These are phyloP conservation scores for Xylaria longipes DNA, from an alignment of 495 filamentous ascomycete species.

Conservation along the genomic window DNA sequence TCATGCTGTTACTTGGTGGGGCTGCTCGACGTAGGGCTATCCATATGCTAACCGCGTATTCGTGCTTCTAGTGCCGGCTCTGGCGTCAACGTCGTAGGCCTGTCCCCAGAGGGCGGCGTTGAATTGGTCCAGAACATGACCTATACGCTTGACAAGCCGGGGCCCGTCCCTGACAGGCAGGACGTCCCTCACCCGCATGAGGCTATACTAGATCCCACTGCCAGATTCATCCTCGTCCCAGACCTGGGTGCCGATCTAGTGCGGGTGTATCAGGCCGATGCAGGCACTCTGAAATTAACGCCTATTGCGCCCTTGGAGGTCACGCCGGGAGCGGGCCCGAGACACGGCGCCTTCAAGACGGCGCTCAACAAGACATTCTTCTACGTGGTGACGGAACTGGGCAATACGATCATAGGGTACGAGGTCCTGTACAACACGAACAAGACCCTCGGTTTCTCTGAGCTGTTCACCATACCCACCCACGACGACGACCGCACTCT, in stretches of 20 bases:
- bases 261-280: conserved; percentile 65
- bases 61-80: conserved; percentile 35
- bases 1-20: neutral
- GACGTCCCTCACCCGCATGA: conserved; percentile 74
- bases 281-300: conserved; percentile 43
- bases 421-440: conserved; percentile 59
- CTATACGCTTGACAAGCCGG: conserved; percentile 58
- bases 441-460: conserved; percentile 52
- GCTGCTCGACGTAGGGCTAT: neutral
- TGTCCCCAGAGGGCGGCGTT: conserved; percentile 38
- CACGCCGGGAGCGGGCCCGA: conserved; percentile 64
- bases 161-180: conserved; percentile 61
- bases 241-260: conserved; percentile 78
- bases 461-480: conserved; percentile 51
- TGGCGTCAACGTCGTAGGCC: conserved; percentile 37
- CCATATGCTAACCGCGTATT: conserved; percentile 12
- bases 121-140: conserved; percentile 53
- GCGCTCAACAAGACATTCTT: conserved; percentile 56
- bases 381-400: conserved; percentile 70
- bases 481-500: conserved; percentile 49
- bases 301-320: conserved; percentile 41
- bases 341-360: conserved; percentile 69
- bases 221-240: conserved; percentile 66
- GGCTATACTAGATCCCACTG: conserved; percentile 72
- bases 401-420: conserved; percentile 63